A percentile compares a stretch with the other conserved stretches of the same genome.
Evolutionary conservation across 805 yeast species (phyloP).

Genomic region (Ogataea philodendri): DNA sequence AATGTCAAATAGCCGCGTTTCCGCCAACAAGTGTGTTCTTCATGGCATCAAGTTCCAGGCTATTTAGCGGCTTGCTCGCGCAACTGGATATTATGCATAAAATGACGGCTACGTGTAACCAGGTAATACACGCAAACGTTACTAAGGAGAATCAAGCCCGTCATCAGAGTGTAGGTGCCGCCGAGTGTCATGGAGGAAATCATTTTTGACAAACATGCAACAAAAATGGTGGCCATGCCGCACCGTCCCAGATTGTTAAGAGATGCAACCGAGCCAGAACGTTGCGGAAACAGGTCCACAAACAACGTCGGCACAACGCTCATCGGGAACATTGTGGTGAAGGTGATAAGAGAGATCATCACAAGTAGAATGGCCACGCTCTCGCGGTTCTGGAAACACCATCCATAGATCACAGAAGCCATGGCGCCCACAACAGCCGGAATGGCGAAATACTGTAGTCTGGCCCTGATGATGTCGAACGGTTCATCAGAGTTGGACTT

Average conservation of each 20-base stretch:
- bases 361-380: slow-evolving; percentile 57
- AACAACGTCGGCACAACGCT: slow-evolving; percentile 61
- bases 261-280: slow-evolving; percentile 72
- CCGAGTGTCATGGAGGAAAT: slow-evolving; percentile 57
- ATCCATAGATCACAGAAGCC: slow-evolving; percentile 58
- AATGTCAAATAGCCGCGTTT: too few species aligned
- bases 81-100: slow-evolving; percentile 10
- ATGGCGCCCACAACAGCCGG: slow-evolving; percentile 41
- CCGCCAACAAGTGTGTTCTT: too few species aligned
- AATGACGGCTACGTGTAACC: slow-evolving; percentile 20
- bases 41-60: too few species aligned
- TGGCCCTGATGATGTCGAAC: slow-evolving; percentile 54
- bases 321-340: slow-evolving; percentile 56
- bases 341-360: slow-evolving; percentile 54
- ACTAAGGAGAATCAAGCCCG: slow-evolving; percentile 39
- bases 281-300: slow-evolving; percentile 72
- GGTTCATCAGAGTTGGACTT: slow-evolving; percentile 28
- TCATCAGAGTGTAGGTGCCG: slow-evolving; percentile 75
- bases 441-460: slow-evolving; percentile 46
- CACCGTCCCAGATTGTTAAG: slow-evolving; percentile 73
- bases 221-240: slow-evolving; percentile 63
- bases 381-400: slow-evolving; percentile 58
- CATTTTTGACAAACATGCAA: slow-evolving; percentile 69
- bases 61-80: slow-evolving; percentile 1
- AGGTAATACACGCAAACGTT: slow-evolving; percentile 16